Percentiles rank a stretch among this genome's conserved stretches.
These are phyloP conservation scores for Fagopyrum homotropicum DNA, from an alignment of 148 eudicot genomes.

Conservation along the genomic window DNA sequence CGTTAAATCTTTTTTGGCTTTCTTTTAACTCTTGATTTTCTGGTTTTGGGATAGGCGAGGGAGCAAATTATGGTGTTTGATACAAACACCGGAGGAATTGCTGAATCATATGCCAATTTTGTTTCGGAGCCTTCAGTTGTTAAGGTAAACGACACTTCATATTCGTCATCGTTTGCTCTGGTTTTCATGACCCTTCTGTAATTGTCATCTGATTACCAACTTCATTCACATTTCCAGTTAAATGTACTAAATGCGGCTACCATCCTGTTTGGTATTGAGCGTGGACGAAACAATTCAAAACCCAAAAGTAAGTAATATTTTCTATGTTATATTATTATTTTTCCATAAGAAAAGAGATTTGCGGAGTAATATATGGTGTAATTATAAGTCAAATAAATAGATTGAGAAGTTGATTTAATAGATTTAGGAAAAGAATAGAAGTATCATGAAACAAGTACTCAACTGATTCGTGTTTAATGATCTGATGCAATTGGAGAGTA, in stretches of 20 bases:
- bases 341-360: too few species aligned
- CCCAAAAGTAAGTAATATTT: constrained; percentile 58
- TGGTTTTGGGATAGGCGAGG: constrained; percentile 54
- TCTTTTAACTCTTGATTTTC: constrained; percentile 4
- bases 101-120: constrained; percentile 88
- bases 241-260: constrained; percentile 98
- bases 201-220: neutral
- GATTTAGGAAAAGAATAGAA: neutral
- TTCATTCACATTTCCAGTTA: constrained; percentile 39
- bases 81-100: constrained; percentile 82
- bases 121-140: constrained; percentile 99
- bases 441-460: neutral
- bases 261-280: constrained; percentile 82
- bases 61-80: constrained; percentile 92
- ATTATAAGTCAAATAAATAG: neutral
- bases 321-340: too few species aligned
- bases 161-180: neutral
- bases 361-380: neutral
- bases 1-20: neutral
- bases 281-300: constrained; percentile 94
- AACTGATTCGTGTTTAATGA: neutral
- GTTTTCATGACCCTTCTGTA: neutral
- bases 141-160: constrained; percentile 36
- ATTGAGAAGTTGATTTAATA: neutral
- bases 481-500: constrained; percentile 80